phyloP scores from a whole-genome alignment of 176 grass and related monocot species.

The Cenchrus americanus region DNA sequence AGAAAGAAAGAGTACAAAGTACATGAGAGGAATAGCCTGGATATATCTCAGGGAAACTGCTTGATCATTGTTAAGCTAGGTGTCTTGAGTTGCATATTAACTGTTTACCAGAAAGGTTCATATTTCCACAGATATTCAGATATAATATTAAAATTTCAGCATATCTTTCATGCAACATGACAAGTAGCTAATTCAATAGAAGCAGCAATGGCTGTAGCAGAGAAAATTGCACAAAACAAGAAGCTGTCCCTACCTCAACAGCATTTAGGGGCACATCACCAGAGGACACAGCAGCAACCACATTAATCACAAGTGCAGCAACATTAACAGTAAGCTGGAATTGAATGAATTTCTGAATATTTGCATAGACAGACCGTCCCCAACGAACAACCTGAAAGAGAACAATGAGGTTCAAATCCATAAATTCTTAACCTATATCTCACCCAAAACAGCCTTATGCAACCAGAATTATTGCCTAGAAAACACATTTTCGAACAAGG shows the following conservation, averaged over 20 bases:
- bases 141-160: conserved; percentile 13
- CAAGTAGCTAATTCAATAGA: not conserved
- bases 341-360: conserved; percentile 99
- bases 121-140: not conserved
- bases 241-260: conserved; percentile 68
- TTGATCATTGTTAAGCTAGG: not conserved
- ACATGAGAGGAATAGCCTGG: conserved; percentile 16
- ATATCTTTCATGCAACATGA: conserved; percentile 20
- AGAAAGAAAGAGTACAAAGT: not conserved
- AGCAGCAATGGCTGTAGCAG: conserved; percentile 10
- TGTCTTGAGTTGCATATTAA: not conserved
- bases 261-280: conserved; percentile 96
- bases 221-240: conserved; percentile 2
- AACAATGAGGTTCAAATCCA: conserved; percentile 30
- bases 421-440: conserved; percentile 23
- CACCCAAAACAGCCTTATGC: not conserved
- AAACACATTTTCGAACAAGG: conserved; percentile 8
- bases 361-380: conserved; percentile 96
- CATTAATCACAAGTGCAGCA: conserved; percentile 94
- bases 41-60: not conserved
- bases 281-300: conserved; percentile 89
- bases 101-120: conserved; percentile 1
- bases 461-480: conserved; percentile 19
- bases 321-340: conserved; percentile 99
- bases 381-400: conserved; percentile 86